A percentile compares a stretch with the other conserved stretches of the same genome.
These are phyloP conservation scores for Celoporthe dispersa DNA, from an alignment of 2,329 filamentous ascomycete species.

Conservation along the genomic window DNA sequence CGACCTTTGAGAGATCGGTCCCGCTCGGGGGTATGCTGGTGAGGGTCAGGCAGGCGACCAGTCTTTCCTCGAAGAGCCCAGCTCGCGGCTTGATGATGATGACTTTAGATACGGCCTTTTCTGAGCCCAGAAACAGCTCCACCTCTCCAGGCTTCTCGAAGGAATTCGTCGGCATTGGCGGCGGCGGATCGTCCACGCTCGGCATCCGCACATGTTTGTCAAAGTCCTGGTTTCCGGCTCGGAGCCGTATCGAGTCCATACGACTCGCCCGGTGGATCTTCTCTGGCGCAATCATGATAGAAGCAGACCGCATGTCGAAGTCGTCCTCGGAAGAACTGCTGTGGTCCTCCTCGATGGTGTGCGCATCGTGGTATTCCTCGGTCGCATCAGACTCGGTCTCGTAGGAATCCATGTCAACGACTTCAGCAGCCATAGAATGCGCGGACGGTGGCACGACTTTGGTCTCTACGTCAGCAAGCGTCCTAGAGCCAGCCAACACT, in stretches of 20 bases:
- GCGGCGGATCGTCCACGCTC: constrained; percentile 28
- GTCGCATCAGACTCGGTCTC: constrained; percentile 6
- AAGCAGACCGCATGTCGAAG: constrained; percentile 27
- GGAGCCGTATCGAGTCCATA: constrained; percentile 31
- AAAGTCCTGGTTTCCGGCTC: constrained; percentile 19
- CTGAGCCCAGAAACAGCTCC: constrained; percentile 47
- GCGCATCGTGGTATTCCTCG: neutral
- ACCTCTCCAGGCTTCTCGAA: constrained; percentile 36
- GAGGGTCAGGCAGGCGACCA: constrained; percentile 53
- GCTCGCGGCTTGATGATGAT: constrained; percentile 52
- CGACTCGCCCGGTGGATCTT: constrained; percentile 34
- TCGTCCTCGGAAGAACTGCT: constrained; percentile 20
- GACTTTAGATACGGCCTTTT: constrained; percentile 46
- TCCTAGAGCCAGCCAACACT: constrained; percentile 27
- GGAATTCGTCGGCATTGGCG: constrained; percentile 14
- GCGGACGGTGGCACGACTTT: constrained; percentile 26
- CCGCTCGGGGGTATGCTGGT: constrained; percentile 36
- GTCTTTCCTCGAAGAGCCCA: constrained; percentile 54
- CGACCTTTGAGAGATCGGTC: constrained; percentile 40
- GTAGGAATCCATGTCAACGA: constrained; percentile 23
- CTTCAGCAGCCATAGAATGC: constrained; percentile 23
- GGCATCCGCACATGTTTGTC: constrained; percentile 33
- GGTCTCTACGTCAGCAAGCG: constrained; percentile 29
- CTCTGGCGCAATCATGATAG: constrained; percentile 34
- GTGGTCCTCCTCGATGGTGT: constrained; percentile 8